Evolutionary conservation across 1,139 yeast species (phyloP), one percentile per base, ranked within the genome.

Genomic region (Cylindricascospora bacillispora): DNA sequence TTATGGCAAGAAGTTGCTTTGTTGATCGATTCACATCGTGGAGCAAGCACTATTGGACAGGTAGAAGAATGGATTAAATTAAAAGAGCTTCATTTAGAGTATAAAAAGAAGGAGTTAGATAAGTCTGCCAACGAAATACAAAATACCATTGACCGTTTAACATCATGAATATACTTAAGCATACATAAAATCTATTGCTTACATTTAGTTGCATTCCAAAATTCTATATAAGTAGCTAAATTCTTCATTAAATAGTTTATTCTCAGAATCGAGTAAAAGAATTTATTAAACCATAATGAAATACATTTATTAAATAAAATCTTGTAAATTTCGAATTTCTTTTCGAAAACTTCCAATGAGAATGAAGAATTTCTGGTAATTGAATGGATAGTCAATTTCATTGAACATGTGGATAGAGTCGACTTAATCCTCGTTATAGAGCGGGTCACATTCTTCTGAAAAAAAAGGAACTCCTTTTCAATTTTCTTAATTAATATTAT

Each of bases 1-100:
- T 25, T 49, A 13, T 52, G 57, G 57, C 55, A 51, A 33, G 57
- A 52, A 23, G 40, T 54, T 6, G 56, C 53, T 2, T 52, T 49
- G 22, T 32, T 45, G 3, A 40, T 44, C 23, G 57, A 52, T 31
- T 46, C 55, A 2, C 52, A 49, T 20, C 36, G 48, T 25, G 55
- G 52, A 2, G 47, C 48, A 3, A 35, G 36, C 4, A 30, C 41
- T 7, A 43, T 52, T 17, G 47, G 49, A 11, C 32, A 29, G 15
- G 40, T 43, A 1, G 52, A 51, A 29, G 36, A 38, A 13, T 52
- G 56, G 56, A 43, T 48, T 32, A 37, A 36, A 19, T 21, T 33
- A 13, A 49, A 51, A 26, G 54, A 48, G 23, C 27, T 32, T 3
- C 45, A 45, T 27, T 26, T 52, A 15, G 43, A 39, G 6, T 35